Percentiles rank a stretch among this genome's conserved stretches.
Conservation (phyloP, 208 protist species). For the Herpetomonas samuelpessoai region DNA sequence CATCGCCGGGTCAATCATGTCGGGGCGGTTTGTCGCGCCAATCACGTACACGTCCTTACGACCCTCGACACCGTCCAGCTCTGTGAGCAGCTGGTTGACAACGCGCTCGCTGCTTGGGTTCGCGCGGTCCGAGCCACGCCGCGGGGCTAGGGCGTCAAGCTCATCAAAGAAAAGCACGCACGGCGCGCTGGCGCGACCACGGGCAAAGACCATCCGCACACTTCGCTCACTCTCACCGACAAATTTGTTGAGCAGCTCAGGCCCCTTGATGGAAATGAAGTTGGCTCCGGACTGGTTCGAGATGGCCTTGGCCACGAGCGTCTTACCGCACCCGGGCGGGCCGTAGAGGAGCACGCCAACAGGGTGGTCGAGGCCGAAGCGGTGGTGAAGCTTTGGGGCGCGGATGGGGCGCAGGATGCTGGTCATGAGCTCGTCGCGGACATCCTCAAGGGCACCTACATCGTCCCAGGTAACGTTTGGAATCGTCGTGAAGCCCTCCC, state of each 20-base stretch:
- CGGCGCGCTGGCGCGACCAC: constrained; percentile 89
- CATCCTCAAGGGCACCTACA: constrained; percentile 96
- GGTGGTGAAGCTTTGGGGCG: constrained; percentile 85
- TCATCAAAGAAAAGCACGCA: constrained; percentile 99
- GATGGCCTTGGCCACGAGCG: constrained; percentile 95
- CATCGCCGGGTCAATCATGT: constrained; percentile 99
- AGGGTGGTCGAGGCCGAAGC: constrained; percentile 87
- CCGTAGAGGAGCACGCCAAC: constrained; percentile 98
- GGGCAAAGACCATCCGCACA: constrained; percentile 97
- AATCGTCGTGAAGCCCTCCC: constrained; percentile 96
- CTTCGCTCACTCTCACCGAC: constrained; percentile 99
- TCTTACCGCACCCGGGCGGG: constrained; percentile 98
- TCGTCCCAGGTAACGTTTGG: constrained; percentile 98
- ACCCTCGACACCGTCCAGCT: constrained; percentile 98
- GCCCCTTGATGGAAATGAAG: constrained; percentile 99
- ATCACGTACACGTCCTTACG: constrained; percentile 97
- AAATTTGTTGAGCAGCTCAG: constrained; percentile 98
- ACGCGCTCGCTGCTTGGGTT: constrained; percentile 95
- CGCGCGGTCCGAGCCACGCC: constrained; percentile 85
- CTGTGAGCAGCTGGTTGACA: constrained; percentile 99
- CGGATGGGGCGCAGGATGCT: constrained; percentile 93
- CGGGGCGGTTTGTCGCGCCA: constrained; percentile 98
- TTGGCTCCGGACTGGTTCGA: constrained; percentile 95
- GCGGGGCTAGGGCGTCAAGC: constrained; percentile 97
- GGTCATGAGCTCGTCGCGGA: constrained; percentile 92